Conservation (phyloP, 768 basidiomycete species). For the Hericium coralloides region DNA sequence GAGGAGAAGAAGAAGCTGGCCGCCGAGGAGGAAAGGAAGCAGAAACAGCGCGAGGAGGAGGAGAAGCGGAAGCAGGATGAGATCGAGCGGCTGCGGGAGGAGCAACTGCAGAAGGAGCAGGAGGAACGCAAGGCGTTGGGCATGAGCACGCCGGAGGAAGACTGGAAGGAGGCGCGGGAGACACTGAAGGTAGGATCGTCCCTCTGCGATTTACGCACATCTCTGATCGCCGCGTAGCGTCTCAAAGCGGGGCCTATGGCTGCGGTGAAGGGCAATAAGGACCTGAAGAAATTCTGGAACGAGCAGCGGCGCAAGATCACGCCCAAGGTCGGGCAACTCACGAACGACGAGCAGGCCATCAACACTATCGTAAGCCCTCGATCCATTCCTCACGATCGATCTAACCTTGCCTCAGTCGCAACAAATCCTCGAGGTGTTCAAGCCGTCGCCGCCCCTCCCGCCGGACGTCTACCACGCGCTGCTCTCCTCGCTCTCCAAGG, state of each 20-base stretch:
- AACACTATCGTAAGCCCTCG: conserved; percentile 46
- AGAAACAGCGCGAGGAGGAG: conserved; percentile 27
- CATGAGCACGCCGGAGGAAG: conserved; percentile 46
- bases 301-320: conserved; percentile 69
- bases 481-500: conserved; percentile 83
- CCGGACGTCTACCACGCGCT: conserved; percentile 58
- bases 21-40: conserved; percentile 28
- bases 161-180: conserved; percentile 53
- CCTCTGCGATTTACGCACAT: not conserved
- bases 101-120: conserved; percentile 28
- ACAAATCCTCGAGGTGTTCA: conserved; percentile 35
- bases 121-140: conserved; percentile 37
- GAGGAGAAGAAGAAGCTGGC: conserved; percentile 15
- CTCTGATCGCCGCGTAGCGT: conserved; percentile 27
- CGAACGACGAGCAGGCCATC: conserved; percentile 57
- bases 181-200: conserved; percentile 38
- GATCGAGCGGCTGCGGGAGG: conserved; percentile 25
- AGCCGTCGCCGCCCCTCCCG: conserved; percentile 21
- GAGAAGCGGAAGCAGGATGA: conserved; percentile 22
- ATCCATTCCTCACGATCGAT: conserved; percentile 5
- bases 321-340: conserved; percentile 83
- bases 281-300: conserved; percentile 53
- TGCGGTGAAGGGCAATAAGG: conserved; percentile 49
- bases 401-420: conserved; percentile 23
- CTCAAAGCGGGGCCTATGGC: conserved; percentile 61